Percentiles rank a stretch among this genome's conserved stretches.
These are phyloP conservation scores for Venturia effusa DNA, from an alignment of 2,329 filamentous ascomycete species.

Conservation along the genomic window DNA sequence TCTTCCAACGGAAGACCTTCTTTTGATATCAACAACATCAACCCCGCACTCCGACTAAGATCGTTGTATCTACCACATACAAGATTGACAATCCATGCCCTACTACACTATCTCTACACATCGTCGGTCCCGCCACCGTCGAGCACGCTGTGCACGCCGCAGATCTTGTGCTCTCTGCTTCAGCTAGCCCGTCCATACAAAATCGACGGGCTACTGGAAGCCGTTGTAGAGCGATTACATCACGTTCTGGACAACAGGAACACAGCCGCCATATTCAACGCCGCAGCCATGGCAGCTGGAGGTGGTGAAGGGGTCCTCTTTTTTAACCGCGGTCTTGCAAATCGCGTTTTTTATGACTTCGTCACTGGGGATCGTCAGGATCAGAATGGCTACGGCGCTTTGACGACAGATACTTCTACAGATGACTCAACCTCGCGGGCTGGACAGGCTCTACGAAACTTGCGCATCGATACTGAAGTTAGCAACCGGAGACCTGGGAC, in stretches of 20 bases:
- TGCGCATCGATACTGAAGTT: slow-evolving; percentile 42
- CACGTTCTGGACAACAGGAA: slow-evolving; percentile 84
- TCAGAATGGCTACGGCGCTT: slow-evolving; percentile 15
- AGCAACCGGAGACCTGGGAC: slow-evolving; percentile 14
- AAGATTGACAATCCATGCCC: slow-evolving; percentile 73
- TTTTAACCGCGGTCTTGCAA: slow-evolving; percentile 22
- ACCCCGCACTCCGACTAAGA: slow-evolving; percentile 58
- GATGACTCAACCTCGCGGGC: not conserved
- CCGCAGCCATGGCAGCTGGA: slow-evolving; percentile 93
- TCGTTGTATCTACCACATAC: slow-evolving; percentile 92
- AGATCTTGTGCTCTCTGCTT: slow-evolving; percentile 88
- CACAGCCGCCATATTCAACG: slow-evolving; percentile 94
- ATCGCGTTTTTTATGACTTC: slow-evolving; percentile 24
- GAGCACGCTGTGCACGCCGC: slow-evolving; percentile 77
- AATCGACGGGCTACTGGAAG: slow-evolving; percentile 83
- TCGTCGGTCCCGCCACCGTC: slow-evolving; percentile 69
- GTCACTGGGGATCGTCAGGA: slow-evolving; percentile 17
- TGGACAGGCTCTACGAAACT: slow-evolving; percentile 19
- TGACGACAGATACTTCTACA: slow-evolving; percentile 18
- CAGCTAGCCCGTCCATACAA: slow-evolving; percentile 91
- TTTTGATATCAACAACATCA: slow-evolving; percentile 39
- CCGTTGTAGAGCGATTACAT: slow-evolving; percentile 83
- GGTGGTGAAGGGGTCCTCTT: slow-evolving; percentile 76
- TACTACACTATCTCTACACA: slow-evolving; percentile 90
- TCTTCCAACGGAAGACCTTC: slow-evolving; percentile 13